Evolutionary conservation across 768 basidiomycete species (phyloP).

Genomic region (Russula olivacea): DNA sequence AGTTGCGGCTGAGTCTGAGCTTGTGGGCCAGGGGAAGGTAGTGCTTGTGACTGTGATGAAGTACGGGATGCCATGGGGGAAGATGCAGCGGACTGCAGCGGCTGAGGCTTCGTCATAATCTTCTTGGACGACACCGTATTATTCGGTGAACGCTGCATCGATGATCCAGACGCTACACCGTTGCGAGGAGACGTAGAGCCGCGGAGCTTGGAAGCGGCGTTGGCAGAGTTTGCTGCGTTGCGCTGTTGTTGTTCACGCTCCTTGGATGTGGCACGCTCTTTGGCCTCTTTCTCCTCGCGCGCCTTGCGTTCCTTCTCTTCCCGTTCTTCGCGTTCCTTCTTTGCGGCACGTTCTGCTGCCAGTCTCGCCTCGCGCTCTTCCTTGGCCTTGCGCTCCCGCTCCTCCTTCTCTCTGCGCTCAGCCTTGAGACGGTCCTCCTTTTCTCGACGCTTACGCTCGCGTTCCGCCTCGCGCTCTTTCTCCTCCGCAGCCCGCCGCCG

Average conservation of each 20-base stretch:
- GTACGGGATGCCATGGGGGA: conserved; percentile 31
- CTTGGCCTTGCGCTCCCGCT: conserved; percentile 55
- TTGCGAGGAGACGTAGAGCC: conserved; percentile 48
- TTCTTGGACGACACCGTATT: conserved; percentile 54
- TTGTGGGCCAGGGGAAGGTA: conserved; percentile 28
- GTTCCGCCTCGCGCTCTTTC: conserved; percentile 71
- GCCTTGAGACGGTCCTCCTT: conserved; percentile 56
- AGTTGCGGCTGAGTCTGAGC: conserved; percentile 30
- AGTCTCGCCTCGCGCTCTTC: conserved; percentile 60
- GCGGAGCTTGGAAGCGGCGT: conserved; percentile 37
- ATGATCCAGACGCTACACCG: conserved; percentile 41
- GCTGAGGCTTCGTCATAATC: conserved; percentile 45
- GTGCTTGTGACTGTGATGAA: conserved; percentile 36
- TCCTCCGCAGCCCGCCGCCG: conserved; percentile 73
- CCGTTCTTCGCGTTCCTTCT: conserved; percentile 54
- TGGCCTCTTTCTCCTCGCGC: conserved; percentile 35
- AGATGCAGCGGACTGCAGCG: conserved; percentile 20
- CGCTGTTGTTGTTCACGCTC: conserved; percentile 35
- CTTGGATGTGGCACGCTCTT: conserved; percentile 37
- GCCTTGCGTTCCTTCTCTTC: conserved; percentile 32
- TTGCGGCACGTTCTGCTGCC: conserved; percentile 49
- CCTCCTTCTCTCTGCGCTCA: conserved; percentile 51
- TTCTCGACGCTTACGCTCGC: conserved; percentile 67
- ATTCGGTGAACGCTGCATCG: conserved; percentile 42
- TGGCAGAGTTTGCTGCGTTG: conserved; percentile 27